These are phyloP conservation scores for Saturnispora dispora DNA, from an alignment of 805 yeast species.

Conservation along the genomic window DNA sequence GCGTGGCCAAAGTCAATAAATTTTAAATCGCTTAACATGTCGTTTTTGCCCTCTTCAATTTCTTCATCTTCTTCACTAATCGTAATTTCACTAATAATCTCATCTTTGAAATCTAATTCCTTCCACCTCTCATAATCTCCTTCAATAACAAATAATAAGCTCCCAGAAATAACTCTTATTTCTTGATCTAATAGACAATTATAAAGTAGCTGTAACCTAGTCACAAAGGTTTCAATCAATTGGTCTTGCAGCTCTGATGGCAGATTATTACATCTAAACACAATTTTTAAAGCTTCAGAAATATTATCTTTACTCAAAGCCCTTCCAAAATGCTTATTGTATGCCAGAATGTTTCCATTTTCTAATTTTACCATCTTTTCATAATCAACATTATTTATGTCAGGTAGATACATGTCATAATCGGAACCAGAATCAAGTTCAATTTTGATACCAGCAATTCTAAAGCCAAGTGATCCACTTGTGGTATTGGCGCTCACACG, in stretches of 20 bases:
- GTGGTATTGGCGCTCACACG: slow-evolving; percentile 67
- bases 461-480: slow-evolving; percentile 62
- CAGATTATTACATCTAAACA: slow-evolving; percentile 33
- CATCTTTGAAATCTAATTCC: slow-evolving; percentile 16
- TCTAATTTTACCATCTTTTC: slow-evolving; percentile 17
- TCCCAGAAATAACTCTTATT: slow-evolving; percentile 59
- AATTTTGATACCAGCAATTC: slow-evolving; percentile 86
- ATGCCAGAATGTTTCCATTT: slow-evolving; percentile 10
- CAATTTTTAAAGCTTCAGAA: slow-evolving; percentile 34
- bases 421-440: slow-evolving; percentile 3
- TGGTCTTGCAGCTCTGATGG: slow-evolving; percentile 26
- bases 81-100: slow-evolving; percentile 33
- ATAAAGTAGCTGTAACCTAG: slow-evolving; percentile 57
- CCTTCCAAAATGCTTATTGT: slow-evolving; percentile 67
- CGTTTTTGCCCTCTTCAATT: slow-evolving; percentile 24
- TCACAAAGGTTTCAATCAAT: slow-evolving; percentile 38
- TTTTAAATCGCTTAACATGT: slow-evolving; percentile 47
- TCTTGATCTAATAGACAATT: slow-evolving; percentile 57
- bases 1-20: slow-evolving; percentile 93
- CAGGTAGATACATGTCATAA: slow-evolving; percentile 11
- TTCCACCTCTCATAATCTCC: slow-evolving; percentile 49
- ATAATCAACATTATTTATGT: slow-evolving; percentile 8
- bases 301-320: slow-evolving; percentile 37
- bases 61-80: slow-evolving; percentile 28
- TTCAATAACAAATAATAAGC: slow-evolving; percentile 68